phyloP scores from a whole-genome alignment of 805 yeast species.

The Candida ortonii region DNA sequence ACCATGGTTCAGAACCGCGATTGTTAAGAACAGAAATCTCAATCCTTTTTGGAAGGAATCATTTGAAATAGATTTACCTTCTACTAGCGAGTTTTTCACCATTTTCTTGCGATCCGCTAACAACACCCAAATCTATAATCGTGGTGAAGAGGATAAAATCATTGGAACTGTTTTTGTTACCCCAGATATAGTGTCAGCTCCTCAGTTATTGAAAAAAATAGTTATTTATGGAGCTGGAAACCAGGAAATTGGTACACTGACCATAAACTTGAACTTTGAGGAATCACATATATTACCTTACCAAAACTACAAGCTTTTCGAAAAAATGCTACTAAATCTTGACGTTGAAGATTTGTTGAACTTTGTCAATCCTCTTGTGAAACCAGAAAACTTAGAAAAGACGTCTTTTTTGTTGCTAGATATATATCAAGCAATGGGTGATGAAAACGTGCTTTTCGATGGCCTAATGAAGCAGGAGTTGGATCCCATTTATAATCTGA shows the following conservation, averaged over 20 bases:
- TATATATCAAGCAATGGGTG: conserved; percentile 66
- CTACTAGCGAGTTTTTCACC: conserved; percentile 50
- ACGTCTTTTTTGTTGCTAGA: conserved; percentile 62
- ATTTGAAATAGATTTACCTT: conserved; percentile 59
- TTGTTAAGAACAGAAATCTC: conserved; percentile 41
- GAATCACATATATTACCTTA: conserved; percentile 62
- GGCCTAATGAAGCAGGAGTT: conserved; percentile 68
- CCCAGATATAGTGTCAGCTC: conserved; percentile 44
- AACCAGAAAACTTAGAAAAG: conserved; percentile 44
- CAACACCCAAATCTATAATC: conserved; percentile 15
- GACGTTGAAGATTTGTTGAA: conserved; percentile 52
- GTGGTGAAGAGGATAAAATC: conserved; percentile 34
- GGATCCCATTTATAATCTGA: conserved; percentile 42
- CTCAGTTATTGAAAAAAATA: conserved; percentile 21
- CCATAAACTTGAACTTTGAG: conserved; percentile 46
- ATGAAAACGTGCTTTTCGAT: conserved; percentile 71
- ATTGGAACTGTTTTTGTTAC: conserved; percentile 56
- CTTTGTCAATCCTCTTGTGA: conserved; percentile 37
- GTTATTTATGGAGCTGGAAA: conserved; percentile 23
- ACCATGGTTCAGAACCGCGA: conserved; percentile 77
- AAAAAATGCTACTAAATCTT: conserved; percentile 53
- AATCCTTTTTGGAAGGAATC: conserved; percentile 85
- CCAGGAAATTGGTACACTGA: conserved; percentile 54
- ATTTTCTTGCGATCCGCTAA: conserved; percentile 38
- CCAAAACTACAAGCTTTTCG: conserved; percentile 57